Base-by-base conservation (phyloP, 2,329 filamentous ascomycete genomes). In the Fusarium xylarioides region DNA sequence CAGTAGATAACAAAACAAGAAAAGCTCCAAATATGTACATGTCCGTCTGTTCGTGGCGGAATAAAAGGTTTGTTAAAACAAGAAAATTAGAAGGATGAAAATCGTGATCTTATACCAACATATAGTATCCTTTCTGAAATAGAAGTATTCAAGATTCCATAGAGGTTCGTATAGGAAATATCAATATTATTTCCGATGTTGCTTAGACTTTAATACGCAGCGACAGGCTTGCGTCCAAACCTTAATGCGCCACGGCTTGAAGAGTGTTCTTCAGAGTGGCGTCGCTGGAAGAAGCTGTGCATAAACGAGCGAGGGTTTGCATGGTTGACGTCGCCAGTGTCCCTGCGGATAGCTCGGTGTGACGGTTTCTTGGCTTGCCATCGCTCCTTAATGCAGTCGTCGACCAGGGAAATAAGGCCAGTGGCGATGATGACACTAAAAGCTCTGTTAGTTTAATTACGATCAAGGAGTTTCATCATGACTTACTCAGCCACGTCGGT, bases 401-500 rank as follows among this genome's bases (percentile, higher is more conserved):
- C 95, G 57, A 97, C 92, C 49, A 98, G 89, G 12, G 93, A 90
- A 76, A 97, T 91, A 75, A 98, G 88, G 30, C 95, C 95, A n/a
- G 95, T 96, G 52, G 95, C 90, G 71, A 98, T 89, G 71, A 98
- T 92, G 73, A 97, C 92, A 81, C 95, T 97, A 61, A 74, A 74
- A 44, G 14, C 38, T 40, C 35, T n/a, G 77, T 81, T 75, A 81
- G 74, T 63, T 57, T 67, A 34, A 50, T 44, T n/a, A 30, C 37
- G 37, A 47, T 43, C 35, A 34, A 68, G 49, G 50, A 32, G 43
- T 52, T 35, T 23, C 32, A 53, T 66, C 35, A 37, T 35, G 50
- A 86, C 87, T 85, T 90, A 97, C 94, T 98, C 95, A 70, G 94
- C 93, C 78, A 97, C 90, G 80, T 97, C 95, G 55, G 92, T 92